phyloP scores from a whole-genome alignment of 495 filamentous ascomycete species.

The Staphylotrichum tortipilum region DNA sequence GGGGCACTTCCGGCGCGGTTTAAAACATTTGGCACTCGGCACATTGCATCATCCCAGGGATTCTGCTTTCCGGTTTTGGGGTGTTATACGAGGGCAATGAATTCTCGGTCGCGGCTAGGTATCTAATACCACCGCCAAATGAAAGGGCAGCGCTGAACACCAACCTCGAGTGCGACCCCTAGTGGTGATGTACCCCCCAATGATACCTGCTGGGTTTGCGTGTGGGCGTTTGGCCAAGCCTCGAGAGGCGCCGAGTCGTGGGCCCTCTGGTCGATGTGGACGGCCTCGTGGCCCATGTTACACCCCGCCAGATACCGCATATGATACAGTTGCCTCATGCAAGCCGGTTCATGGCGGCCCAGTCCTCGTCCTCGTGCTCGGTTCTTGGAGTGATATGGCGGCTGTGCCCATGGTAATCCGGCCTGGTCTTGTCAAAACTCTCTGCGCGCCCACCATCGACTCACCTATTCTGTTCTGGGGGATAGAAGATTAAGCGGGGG shows the following conservation, averaged over 20 bases:
- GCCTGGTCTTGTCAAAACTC: no score
- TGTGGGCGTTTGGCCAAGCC: conserved; percentile 1
- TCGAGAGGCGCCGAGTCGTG: not conserved
- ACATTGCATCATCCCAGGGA: conserved; percentile 31
- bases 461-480: no score
- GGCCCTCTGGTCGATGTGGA: not conserved
- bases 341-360: not conserved
- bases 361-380: no score
- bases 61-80: conserved; percentile 29
- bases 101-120: conserved; percentile 28
- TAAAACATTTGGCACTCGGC: conserved; percentile 28
- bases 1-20: conserved; percentile 28
- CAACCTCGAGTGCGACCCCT: conserved; percentile 5
- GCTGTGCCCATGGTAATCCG: no score
- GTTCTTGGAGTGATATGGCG: no score
- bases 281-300: conserved; percentile 3
- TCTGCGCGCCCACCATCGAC: no score
- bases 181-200: conserved; percentile 4
- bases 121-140: conserved; percentile 29
- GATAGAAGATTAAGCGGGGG: no score
- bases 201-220: conserved; percentile 1
- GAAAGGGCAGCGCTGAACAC: conserved; percentile 25
- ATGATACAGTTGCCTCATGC: conserved; percentile 10
- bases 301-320: conserved; percentile 13
- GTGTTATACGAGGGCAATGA: conserved; percentile 31